A percentile compares a stretch with the other conserved stretches of the same genome.
phyloP scores from a whole-genome alignment of 371 early-diverging fungal genomes.

The Mortierella sp. region DNA sequence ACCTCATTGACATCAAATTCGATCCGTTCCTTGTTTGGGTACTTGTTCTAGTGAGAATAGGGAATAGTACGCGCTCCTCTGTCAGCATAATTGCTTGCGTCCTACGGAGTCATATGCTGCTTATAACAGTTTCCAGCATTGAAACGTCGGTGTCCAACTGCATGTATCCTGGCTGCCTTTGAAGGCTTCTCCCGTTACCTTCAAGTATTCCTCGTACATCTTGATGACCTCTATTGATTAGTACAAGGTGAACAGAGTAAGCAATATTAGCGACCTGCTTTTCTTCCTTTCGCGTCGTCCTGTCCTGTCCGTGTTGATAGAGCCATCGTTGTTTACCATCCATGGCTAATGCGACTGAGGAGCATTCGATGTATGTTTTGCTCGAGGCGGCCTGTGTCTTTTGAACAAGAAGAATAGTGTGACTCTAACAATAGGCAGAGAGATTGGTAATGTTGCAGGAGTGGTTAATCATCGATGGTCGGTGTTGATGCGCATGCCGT shows the following conservation, averaged over 20 bases:
- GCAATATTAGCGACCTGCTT: neutral
- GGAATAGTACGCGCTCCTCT: neutral
- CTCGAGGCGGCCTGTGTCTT: constrained; percentile 45
- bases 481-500: neutral
- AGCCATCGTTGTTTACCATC: constrained; percentile 32
- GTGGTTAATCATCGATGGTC: no score
- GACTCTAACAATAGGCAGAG: constrained; percentile 29
- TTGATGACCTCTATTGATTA: constrained; percentile 38
- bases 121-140: neutral
- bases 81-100: no score
- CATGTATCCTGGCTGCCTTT: neutral
- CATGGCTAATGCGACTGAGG: constrained; percentile 52
- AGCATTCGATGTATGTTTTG: constrained; percentile 54
- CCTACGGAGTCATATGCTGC: neutral
- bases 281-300: neutral
- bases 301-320: neutral
- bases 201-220: constrained; percentile 54
- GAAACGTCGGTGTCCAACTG: neutral
- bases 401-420: constrained; percentile 54
- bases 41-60: constrained; percentile 36
- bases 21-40: constrained; percentile 51
- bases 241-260: neutral
- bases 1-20: constrained; percentile 57
- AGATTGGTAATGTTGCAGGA: neutral
- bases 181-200: constrained; percentile 22